Evolutionary conservation across 129 eudicot species (phyloP).

Genomic region (Oenanthe sinensis): DNA sequence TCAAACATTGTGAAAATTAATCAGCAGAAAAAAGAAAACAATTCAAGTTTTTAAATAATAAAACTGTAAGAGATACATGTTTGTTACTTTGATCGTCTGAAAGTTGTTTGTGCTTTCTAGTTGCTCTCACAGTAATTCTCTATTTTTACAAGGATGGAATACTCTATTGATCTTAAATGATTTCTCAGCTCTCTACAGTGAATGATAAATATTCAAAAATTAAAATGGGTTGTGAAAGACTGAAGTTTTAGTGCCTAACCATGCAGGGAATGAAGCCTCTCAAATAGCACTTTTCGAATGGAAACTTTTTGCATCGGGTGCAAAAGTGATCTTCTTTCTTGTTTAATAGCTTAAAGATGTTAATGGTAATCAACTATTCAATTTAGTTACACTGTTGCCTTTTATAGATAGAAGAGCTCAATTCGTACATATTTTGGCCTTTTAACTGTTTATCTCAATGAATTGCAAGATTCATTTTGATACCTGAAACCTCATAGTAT

Average conservation of each 20-base stretch:
- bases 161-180: background rate
- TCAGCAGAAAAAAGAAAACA: too few species aligned
- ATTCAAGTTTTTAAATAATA: too few species aligned
- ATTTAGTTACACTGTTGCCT: background rate
- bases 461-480: background rate
- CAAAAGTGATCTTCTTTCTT: background rate
- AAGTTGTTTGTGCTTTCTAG: too few species aligned
- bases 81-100: too few species aligned
- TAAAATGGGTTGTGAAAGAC: background rate
- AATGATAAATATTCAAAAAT: background rate
- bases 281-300: constrained; percentile 26
- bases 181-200: background rate
- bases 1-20: too few species aligned
- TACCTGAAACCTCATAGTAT: background rate
- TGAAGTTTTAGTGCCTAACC: background rate
- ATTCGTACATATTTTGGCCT: background rate
- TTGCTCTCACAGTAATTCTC: too few species aligned
- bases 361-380: background rate
- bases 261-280: constrained; percentile 86
- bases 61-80: too few species aligned
- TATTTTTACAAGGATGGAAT: too few species aligned
- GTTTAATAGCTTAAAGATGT: background rate
- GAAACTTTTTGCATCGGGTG: constrained; percentile 2
- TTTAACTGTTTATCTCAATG: background rate
- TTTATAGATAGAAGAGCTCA: background rate